These are phyloP conservation scores for Sarocladium kiliense DNA, from an alignment of 2,329 filamentous ascomycete species.

Conservation along the genomic window DNA sequence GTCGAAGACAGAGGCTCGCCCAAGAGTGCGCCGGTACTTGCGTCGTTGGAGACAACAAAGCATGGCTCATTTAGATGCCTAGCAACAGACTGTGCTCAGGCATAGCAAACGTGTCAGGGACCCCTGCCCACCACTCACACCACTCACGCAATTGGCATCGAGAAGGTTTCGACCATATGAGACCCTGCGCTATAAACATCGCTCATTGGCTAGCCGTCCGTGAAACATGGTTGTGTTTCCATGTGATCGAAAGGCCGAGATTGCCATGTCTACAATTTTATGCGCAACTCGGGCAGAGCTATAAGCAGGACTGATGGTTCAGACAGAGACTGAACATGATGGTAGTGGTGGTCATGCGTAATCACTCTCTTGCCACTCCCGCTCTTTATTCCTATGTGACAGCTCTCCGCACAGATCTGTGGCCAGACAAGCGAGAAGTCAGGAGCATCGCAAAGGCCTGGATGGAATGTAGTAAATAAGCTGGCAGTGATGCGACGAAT, in stretches of 20 bases:
- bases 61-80: not conserved
- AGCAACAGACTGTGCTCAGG: not conserved
- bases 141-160: not conserved
- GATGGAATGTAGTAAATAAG: too few relatives aligned
- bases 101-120: not conserved
- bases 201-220: not conserved
- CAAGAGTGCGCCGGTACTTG: too few relatives aligned
- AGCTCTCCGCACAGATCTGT: too few relatives aligned
- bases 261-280: not conserved
- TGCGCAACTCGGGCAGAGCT: not conserved
- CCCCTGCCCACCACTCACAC: slow-evolving; percentile 1
- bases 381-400: too few relatives aligned
- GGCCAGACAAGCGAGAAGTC: too few relatives aligned
- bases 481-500: too few relatives aligned
- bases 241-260: slow-evolving; percentile 3
- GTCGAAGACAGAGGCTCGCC: too few relatives aligned
- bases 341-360: too few relatives aligned
- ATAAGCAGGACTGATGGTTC: not conserved
- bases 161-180: slow-evolving; percentile 9
- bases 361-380: too few relatives aligned
- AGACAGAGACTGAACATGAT: too few relatives aligned
- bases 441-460: too few relatives aligned
- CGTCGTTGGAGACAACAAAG: not conserved
- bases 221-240: not conserved
- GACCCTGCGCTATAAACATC: not conserved